Percentiles rank a stretch among this genome's conserved stretches.
These are phyloP conservation scores for Chamaecrista fasciculata DNA, from an alignment of 306 rosid genomes.

Conservation along the genomic window DNA sequence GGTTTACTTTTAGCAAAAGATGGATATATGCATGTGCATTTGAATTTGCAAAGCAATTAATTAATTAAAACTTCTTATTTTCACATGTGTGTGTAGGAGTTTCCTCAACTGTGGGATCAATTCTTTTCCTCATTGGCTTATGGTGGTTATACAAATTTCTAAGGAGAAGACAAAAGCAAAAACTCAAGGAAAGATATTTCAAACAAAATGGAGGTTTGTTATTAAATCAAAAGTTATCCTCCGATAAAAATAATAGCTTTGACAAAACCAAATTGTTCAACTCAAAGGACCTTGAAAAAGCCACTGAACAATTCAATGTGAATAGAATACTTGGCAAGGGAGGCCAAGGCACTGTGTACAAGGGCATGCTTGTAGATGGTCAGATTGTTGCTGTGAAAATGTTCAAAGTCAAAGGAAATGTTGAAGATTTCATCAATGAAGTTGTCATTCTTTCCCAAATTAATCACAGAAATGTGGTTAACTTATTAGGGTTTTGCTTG, in stretches of 20 bases:
- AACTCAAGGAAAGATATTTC: slow-evolving; percentile 30
- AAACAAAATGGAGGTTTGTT: slow-evolving; percentile 40
- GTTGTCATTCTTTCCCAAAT: slow-evolving; percentile 36
- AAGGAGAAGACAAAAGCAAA: slow-evolving; percentile 3
- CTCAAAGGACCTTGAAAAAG: slow-evolving; percentile 34
- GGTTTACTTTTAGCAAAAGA: too few relatives aligned
- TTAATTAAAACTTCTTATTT: too few relatives aligned
- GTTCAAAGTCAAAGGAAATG: slow-evolving; percentile 12
- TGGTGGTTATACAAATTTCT: slow-evolving; percentile 24
- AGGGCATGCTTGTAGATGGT: slow-evolving; percentile 34
- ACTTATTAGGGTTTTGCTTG: slow-evolving; percentile 34
- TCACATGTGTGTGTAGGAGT: slow-evolving; percentile 32
- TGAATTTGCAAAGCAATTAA: too few relatives aligned
- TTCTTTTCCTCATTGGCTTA: slow-evolving; percentile 14
- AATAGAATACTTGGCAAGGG: slow-evolving; percentile 41
- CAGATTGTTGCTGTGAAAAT: slow-evolving; percentile 37
- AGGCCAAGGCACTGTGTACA: slow-evolving; percentile 44
- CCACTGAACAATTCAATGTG: slow-evolving; percentile 33
- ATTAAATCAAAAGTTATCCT: slow-evolving; percentile 26
- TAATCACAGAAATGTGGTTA: slow-evolving; percentile 45
- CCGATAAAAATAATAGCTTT: slow-evolving; percentile 22
- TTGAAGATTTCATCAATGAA: slow-evolving; percentile 39
- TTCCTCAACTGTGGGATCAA: slow-evolving; percentile 33
- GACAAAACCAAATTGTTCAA: slow-evolving; percentile 22
- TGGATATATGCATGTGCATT: too few relatives aligned